Base-by-base conservation (phyloP, 2,329 filamentous ascomycete species). In the Cladosporium sp. region DNA sequence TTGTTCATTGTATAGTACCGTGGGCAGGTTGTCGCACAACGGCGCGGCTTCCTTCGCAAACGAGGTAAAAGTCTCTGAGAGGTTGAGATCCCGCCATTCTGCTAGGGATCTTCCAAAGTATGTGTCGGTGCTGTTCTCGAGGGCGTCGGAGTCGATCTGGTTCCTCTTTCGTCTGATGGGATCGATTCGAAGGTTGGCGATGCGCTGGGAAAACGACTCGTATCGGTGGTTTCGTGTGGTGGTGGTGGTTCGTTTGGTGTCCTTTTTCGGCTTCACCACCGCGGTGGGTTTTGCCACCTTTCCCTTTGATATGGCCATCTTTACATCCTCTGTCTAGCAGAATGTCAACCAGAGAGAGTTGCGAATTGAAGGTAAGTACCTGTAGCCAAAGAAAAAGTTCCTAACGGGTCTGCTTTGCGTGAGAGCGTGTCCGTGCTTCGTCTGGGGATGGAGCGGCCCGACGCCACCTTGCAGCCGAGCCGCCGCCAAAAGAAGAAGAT, bases 121-220 rank as follows among this genome's bases (percentile, higher is more conserved):
- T 17, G 92, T 96, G 18, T 84, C 78, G 68, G 91, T 85, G 74
- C 88, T 85, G 64, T 85, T 82, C 55, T 91, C 86, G 73, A 93
- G 83, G 63, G 88, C 84, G 73, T 95, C 82, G 67, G 86, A 86
- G n/a, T 58, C 61, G 19, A 65, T 61, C 8, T 58, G 59, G 47
- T 58, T 52, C 70, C 90, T 88, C 62, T 95, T 86, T 72, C 86
- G 86, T 70, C 93, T 89, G 60, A 99, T 80, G 40, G 93, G 93
- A 64, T 99, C 92, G 72, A 99, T 85, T 71, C 89, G 93, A 65
- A 97, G 81, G 69, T 91, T 93, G 56, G 88, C 83, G 68, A 97
- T 88, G 69, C 95, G 93, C 65, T 85, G 82, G 53, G 86, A 88
- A 72, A 97, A 97, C 56, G 88, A 86, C 72, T 96, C 87, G 82